Percentiles rank a stretch among this genome's conserved stretches.
phyloP scores from a whole-genome alignment of 352 stramenopile species.

The Phytophthora colocasiae region DNA sequence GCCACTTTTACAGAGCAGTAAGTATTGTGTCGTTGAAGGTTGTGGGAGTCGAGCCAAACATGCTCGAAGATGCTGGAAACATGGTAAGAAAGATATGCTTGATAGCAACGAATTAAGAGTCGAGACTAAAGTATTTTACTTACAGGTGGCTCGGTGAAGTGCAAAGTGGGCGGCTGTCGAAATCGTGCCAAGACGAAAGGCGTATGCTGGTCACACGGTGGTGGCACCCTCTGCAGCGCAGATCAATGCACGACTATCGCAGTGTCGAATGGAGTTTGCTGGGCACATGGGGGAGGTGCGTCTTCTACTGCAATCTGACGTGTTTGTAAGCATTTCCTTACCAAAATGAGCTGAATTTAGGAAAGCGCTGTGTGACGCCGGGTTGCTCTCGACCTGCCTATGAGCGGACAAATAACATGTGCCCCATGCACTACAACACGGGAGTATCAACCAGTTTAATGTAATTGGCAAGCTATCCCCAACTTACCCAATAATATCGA shows the following conservation, averaged over 20 bases:
- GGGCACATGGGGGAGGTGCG: conserved; percentile 79
- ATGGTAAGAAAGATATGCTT: conserved; percentile 34
- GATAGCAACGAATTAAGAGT: background rate
- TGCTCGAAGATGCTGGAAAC: conserved; percentile 55
- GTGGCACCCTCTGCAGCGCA: conserved; percentile 51
- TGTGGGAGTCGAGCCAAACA: conserved; percentile 62
- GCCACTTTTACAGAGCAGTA: conserved; percentile 40
- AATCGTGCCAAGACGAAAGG: conserved; percentile 70
- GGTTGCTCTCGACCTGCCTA: conserved; percentile 59
- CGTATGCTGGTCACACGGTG: conserved; percentile 67
- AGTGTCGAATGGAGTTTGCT: conserved; percentile 65
- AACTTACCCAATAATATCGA: conserved; percentile 2
- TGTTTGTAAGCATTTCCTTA: too few species aligned
- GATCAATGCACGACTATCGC: conserved; percentile 51
- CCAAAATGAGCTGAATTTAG: conserved; percentile 10
- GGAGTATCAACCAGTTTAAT: conserved; percentile 1
- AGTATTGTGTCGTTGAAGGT: conserved; percentile 58
- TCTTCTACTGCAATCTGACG: background rate
- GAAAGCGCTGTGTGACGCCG: conserved; percentile 52
- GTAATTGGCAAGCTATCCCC: too few species aligned
- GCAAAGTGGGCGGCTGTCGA: conserved; percentile 51
- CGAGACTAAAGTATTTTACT: background rate
- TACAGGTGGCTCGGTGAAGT: conserved; percentile 52
- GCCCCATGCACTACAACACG: conserved; percentile 53
- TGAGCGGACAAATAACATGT: conserved; percentile 65